Evolutionary conservation across 495 filamentous ascomycete species (phyloP).

Genomic region (Neurospora hispaniola): DNA sequence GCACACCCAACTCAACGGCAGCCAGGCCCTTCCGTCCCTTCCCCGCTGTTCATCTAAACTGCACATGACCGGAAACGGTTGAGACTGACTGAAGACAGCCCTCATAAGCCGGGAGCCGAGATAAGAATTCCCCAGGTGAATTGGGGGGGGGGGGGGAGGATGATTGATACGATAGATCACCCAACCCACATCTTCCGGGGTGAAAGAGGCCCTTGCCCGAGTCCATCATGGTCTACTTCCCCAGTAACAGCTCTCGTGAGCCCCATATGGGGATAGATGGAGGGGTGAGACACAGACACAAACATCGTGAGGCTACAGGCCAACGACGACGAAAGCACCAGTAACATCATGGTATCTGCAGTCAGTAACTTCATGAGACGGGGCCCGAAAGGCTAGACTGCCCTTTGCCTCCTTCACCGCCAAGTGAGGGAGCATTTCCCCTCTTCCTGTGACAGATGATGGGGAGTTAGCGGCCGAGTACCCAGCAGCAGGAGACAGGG

Average conservation of each 20-base stretch:
- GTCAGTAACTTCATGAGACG: neutral
- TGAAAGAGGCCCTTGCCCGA: neutral
- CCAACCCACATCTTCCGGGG: neutral
- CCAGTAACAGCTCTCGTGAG: neutral
- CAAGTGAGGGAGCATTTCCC: conserved; percentile 7
- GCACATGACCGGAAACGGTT: neutral
- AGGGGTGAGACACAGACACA: neutral
- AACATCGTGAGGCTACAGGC: neutral
- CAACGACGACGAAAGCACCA: neutral
- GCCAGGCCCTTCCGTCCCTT: neutral
- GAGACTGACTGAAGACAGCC: neutral
- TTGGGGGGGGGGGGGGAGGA: no score
- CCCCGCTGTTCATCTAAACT: neutral
- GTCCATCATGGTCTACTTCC: neutral
- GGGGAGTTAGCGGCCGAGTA: neutral
- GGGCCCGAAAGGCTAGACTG: neutral
- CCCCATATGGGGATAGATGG: neutral
- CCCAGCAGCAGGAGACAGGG: neutral
- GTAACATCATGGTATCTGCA: neutral
- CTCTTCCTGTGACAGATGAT: neutral
- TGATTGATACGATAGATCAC: no score
- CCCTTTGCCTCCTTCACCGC: conserved; percentile 10
- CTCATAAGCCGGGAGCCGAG: neutral
- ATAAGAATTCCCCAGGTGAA: neutral
- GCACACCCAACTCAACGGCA: neutral